Evolutionary conservation across 805 yeast species (phyloP).

Genomic region (Metschnikowia anglica): DNA sequence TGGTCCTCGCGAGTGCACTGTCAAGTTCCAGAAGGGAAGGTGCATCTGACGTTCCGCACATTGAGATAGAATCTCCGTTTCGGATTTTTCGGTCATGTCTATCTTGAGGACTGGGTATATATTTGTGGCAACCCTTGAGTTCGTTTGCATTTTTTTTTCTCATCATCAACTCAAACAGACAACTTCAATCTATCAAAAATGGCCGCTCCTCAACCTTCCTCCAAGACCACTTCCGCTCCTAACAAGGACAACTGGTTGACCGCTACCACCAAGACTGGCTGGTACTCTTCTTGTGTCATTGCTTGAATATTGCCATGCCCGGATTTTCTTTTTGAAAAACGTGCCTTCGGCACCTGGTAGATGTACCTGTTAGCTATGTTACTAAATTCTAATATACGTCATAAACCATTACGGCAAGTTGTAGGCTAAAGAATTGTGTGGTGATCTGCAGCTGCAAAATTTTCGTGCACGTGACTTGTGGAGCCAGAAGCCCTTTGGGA

Average conservation of each 20-base stretch:
- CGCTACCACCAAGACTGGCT: neutral
- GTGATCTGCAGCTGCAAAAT: too few species aligned
- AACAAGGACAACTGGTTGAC: slow-evolving; percentile 6
- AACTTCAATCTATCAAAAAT: neutral
- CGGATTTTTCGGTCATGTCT: too few species aligned
- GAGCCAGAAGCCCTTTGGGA: too few species aligned
- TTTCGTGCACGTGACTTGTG: too few species aligned
- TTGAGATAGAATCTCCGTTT: neutral
- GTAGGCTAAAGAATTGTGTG: too few species aligned
- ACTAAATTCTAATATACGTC: too few species aligned
- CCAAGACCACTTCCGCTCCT: slow-evolving; percentile 2
- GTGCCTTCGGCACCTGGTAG: too few species aligned
- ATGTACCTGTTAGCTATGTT: too few species aligned
- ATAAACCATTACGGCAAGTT: too few species aligned
- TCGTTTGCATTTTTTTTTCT: neutral
- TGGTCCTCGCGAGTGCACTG: neutral
- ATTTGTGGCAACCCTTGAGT: too few species aligned
- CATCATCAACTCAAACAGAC: neutral
- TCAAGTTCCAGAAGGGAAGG: neutral
- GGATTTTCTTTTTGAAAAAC: too few species aligned
- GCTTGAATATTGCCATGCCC: too few species aligned
- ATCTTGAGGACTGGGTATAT: neutral
- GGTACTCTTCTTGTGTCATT: slow-evolving; percentile 3
- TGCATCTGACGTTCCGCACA: slow-evolving; percentile 1
- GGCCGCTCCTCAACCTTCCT: slow-evolving; percentile 4